phyloP scores from a whole-genome alignment of 177 flowering plant species.

The Vitis hybrid region DNA sequence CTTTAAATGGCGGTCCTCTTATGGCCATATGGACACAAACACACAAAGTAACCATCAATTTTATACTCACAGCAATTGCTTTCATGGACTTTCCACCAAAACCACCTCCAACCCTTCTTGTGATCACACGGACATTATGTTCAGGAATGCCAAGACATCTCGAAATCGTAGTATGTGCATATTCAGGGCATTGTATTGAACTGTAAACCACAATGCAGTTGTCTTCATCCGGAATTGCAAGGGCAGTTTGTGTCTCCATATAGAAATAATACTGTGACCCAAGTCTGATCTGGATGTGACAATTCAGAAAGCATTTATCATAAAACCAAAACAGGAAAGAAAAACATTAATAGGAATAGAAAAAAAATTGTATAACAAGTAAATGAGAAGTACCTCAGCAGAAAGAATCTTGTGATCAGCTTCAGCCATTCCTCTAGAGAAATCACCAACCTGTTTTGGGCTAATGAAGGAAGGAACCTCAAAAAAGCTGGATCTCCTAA shows the following conservation, averaged over 20 bases:
- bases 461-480: conserved; percentile 55
- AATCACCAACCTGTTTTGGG: conserved; percentile 66
- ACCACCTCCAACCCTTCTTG: too few species aligned
- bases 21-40: too few species aligned
- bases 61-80: conserved; percentile 67
- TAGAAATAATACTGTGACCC: conserved; percentile 90
- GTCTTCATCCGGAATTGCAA: conserved; percentile 94
- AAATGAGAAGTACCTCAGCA: conserved; percentile 51
- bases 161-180: conserved; percentile 34
- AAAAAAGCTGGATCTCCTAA: conserved; percentile 68
- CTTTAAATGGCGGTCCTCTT: too few species aligned
- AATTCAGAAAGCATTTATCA: not conserved
- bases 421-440: conserved; percentile 75
- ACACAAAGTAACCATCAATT: too few species aligned
- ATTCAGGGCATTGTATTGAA: conserved; percentile 72
- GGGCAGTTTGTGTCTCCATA: conserved; percentile 90
- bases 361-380: not conserved
- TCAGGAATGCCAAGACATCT: conserved; percentile 80
- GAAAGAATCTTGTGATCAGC: conserved; percentile 76
- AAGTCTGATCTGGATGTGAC: conserved; percentile 58
- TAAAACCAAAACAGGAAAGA: not conserved
- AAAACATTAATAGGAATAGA: not conserved
- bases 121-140: too few species aligned
- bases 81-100: not conserved
- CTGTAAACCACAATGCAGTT: conserved; percentile 81